Evolutionary conservation across 768 basidiomycete genomes (phyloP).

Genomic region (Gloeopeniophorella convolvens): DNA sequence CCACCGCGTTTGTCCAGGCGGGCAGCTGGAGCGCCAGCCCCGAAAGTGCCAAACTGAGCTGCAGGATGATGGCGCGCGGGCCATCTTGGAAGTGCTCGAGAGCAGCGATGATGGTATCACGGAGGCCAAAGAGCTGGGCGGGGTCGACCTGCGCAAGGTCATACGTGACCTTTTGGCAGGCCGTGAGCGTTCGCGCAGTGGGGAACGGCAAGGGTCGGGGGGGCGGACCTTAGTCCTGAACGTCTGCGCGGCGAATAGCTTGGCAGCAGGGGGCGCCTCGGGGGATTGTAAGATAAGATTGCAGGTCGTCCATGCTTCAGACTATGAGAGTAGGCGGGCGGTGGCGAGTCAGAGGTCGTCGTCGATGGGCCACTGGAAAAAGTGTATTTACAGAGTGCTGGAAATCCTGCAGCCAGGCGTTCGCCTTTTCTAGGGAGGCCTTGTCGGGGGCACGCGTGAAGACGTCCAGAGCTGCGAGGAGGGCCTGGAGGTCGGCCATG

Average conservation of each 20-base stretch:
- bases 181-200: constrained; percentile 22
- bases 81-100: constrained; percentile 68
- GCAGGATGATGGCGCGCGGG: constrained; percentile 78
- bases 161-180: constrained; percentile 82
- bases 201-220: neutral
- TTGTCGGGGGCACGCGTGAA: constrained; percentile 82
- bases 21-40: constrained; percentile 88
- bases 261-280: constrained; percentile 71
- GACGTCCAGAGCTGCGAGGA: constrained; percentile 72
- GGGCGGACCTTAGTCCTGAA: constrained; percentile 82
- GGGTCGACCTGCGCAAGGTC: constrained; percentile 85
- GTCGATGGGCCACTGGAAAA: constrained; percentile 57
- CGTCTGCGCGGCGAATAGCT: constrained; percentile 94
- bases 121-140: constrained; percentile 65
- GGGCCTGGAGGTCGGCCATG: constrained; percentile 66
- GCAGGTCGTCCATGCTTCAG: constrained; percentile 94
- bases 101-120: constrained; percentile 80
- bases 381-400: constrained; percentile 95
- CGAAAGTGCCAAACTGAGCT: constrained; percentile 84
- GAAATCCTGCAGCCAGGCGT: constrained; percentile 95
- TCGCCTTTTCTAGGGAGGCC: constrained; percentile 75
- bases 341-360: constrained; percentile 58
- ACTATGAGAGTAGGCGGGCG: constrained; percentile 64
- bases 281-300: constrained; percentile 82
- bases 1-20: constrained; percentile 76